Evolutionary conservation across 2,329 filamentous ascomycete species (phyloP), one percentile per base, ranked within the genome.

Genomic region (Endocalyx cinctus): DNA sequence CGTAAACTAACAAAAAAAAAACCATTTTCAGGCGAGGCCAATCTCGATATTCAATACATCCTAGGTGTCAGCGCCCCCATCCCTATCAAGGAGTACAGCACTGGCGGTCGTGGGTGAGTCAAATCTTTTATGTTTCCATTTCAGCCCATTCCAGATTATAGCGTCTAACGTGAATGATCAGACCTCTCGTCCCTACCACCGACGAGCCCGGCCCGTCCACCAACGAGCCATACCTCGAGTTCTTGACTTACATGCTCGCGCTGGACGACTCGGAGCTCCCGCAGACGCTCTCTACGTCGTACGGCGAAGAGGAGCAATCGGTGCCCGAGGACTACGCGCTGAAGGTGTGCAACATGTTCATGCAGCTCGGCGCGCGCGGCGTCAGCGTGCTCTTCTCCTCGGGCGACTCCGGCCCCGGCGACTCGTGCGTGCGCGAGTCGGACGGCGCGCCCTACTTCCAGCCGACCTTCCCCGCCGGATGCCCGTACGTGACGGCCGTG

Each of bases 171-270:
- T 20, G n/a, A 23, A 11, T 11, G 27, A 13, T 67, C 37, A 77
- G 78, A 45, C 66, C 83, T 0, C 63, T 82, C 1, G 57, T 65
- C 8, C 70, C 79, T 10, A 65, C 69, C 1, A 62, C 68, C 11
- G 58, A 67, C 15, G 57, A 75, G 27, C 64, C 81, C 2, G 54
- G 46, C 2, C 55, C 51, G 2, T 78, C 76, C 1, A 80, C 75
- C 44, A 86, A 85, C 54, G 82, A 87, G 60, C 79, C 79, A 1
- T 84, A 83, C 55, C 64, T 83, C 3, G 67, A 66, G 16, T 84
- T 77, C 65, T 62, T 84, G 18, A 69, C 76, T 38, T 76, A 75
- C 52, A 54, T 83, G 46, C 60, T 81, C 5, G 62, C 58, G 10
- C 67, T 81, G 2, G 58, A 58, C 1, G 67, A 68, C 28, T 45